Percentiles rank a stretch among this genome's conserved stretches.
These are phyloP conservation scores for Penicillium freii DNA, from an alignment of 2,329 filamentous ascomycete genomes.

Conservation along the genomic window DNA sequence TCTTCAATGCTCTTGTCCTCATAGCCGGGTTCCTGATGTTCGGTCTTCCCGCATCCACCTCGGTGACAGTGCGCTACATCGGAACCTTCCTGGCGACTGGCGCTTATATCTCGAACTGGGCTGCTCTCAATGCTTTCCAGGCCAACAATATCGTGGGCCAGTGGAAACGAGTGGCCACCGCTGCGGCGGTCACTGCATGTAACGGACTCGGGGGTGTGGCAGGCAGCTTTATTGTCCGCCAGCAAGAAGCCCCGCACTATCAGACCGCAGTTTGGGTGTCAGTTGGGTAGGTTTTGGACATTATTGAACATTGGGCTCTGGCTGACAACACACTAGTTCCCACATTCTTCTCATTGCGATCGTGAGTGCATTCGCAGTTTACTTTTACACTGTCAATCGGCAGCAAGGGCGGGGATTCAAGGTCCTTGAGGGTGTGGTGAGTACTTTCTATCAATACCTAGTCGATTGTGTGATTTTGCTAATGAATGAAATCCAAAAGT, in stretches of 20 bases:
- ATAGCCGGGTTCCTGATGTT: slow-evolving; percentile 65
- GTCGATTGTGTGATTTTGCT: background rate
- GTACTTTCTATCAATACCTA: slow-evolving; percentile 4
- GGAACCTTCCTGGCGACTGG: slow-evolving; percentile 66
- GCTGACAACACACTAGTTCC: slow-evolving; percentile 38
- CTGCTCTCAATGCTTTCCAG: slow-evolving; percentile 62
- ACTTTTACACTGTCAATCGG: slow-evolving; percentile 55
- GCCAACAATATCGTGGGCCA: slow-evolving; percentile 63
- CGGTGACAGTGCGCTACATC: slow-evolving; percentile 62
- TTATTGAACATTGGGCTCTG: background rate
- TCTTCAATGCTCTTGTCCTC: slow-evolving; percentile 62
- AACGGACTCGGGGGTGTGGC: slow-evolving; percentile 65
- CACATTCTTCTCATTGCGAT: slow-evolving; percentile 59
- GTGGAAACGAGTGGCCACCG: slow-evolving; percentile 64
- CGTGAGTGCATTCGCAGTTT: slow-evolving; percentile 52
- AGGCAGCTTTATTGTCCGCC: slow-evolving; percentile 64
- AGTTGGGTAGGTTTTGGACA: slow-evolving; percentile 47
- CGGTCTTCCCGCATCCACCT: slow-evolving; percentile 53
- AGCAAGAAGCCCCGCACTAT: slow-evolving; percentile 61
- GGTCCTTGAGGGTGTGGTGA: slow-evolving; percentile 50
- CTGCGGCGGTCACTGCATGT: slow-evolving; percentile 58
- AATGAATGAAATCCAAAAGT: slow-evolving; percentile 17
- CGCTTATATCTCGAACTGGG: slow-evolving; percentile 68
- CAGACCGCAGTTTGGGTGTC: slow-evolving; percentile 66
- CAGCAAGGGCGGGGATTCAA: slow-evolving; percentile 48